Base-by-base conservation (phyloP, 257 asterid species). In the Forsythia suspensa region DNA sequence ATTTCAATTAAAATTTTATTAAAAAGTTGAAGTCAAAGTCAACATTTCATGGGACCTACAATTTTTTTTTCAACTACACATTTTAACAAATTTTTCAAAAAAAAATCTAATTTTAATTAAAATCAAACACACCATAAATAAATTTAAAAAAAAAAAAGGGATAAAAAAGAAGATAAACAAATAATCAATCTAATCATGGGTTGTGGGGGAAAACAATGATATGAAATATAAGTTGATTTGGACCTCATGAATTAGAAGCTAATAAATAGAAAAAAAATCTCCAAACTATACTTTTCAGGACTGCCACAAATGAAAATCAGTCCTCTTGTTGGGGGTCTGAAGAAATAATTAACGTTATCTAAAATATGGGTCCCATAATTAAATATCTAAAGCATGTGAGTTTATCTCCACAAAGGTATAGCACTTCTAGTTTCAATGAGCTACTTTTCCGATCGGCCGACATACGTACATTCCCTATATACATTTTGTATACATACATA, bases 291-390 rank as follows among this genome's bases (percentile, higher is more conserved):
- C 11, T 29, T 63, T 61, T 63, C 70, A 6, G 5, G 6, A 7
- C 69, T 24, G 39, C 8, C 70, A 63, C 70, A 63, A 10, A 29
- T 24, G 70, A 63, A 63, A 63, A 63, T 24, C 16, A 21, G 70
- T 63, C 70, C 16, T 63, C 16, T 24, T 9, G 70, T 63, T 24
- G 40, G 70, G 70, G 70, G 70, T 10, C 70, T 63, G 70, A 63
- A 63, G 70, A 63, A 21, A 63, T 63, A 63, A 63, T 63, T 63
- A 63, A 10, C 38, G 70, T 63, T 63, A 63, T 63, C 70, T 11
- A 63, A 1, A 61, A 8, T 21, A 9, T 63, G 39, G 70, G 70
- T 24, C 70, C 70, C 7, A 63, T 6, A 59, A 63, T 63, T 10
- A 24, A 63, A 9, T 61, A 61, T 61, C 37, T 0, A 29, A 61